Percentiles rank a stretch among this genome's conserved stretches.
These are phyloP conservation scores for Dendrobium officinale DNA, from an alignment of 106 monocot species.

Conservation along the genomic window DNA sequence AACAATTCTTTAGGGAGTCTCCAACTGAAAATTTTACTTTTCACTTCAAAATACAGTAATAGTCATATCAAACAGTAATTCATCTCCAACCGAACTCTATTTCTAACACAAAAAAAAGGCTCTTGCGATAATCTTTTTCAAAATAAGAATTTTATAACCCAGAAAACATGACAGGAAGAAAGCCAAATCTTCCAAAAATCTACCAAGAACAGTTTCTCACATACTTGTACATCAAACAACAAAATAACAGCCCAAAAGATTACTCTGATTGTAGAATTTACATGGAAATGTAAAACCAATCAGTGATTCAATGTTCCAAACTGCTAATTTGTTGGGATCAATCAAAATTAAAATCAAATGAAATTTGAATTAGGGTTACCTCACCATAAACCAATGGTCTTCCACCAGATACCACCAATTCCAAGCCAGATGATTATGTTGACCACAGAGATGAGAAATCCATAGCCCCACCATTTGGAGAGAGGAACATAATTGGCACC, in stretches of 20 bases:
- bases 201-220: neutral
- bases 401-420: constrained; percentile 96
- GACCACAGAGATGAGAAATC: constrained; percentile 84
- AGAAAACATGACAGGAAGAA: neutral
- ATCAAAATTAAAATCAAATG: neutral
- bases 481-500: constrained; percentile 91
- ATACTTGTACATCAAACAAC: neutral
- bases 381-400: constrained; percentile 90
- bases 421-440: constrained; percentile 97
- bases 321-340: neutral
- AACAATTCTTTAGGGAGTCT: too few species aligned
- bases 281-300: neutral
- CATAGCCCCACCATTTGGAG: constrained; percentile 88
- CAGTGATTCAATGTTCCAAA: neutral
- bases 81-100: too few species aligned
- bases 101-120: too few species aligned
- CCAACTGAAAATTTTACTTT: too few species aligned
- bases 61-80: too few species aligned
- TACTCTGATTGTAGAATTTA: neutral
- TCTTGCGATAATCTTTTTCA: too few species aligned
- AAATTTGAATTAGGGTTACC: neutral
- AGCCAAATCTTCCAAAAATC: neutral
- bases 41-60: too few species aligned
- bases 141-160: neutral
- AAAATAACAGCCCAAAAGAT: neutral